These are phyloP conservation scores for Eragrostis nindensis DNA, from an alignment of 176 grass and related monocot species.

Conservation along the genomic window DNA sequence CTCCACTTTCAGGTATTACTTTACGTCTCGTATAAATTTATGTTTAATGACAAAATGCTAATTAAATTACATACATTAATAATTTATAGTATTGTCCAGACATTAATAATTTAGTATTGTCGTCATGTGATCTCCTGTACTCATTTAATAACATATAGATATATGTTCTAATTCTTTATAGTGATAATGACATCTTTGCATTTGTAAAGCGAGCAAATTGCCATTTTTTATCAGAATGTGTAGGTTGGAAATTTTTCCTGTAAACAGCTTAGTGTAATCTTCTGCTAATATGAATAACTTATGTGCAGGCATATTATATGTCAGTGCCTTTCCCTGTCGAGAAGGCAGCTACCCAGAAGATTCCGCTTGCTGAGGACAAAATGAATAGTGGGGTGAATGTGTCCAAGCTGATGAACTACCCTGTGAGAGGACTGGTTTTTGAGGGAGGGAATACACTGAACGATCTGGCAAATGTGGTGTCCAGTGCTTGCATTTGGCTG, in stretches of 20 bases:
- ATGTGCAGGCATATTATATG: constrained; percentile 79
- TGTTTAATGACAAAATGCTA: not conserved
- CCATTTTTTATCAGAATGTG: constrained; percentile 7
- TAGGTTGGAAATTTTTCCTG: not conserved
- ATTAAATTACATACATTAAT: constrained; percentile 17
- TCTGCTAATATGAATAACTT: not conserved
- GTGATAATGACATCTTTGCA: not conserved
- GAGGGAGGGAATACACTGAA: constrained; percentile 74
- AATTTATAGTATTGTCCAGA: not conserved
- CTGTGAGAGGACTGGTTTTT: constrained; percentile 89
- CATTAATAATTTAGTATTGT: constrained; percentile 10
- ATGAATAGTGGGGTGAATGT: constrained; percentile 67
- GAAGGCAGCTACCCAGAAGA: constrained; percentile 76
- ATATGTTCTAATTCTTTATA: constrained; percentile 3
- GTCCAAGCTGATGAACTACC: constrained; percentile 85
- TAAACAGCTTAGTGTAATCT: not conserved
- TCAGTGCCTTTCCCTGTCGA: constrained; percentile 87
- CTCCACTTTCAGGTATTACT: constrained; percentile 93
- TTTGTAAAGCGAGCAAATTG: not conserved
- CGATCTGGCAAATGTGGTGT: constrained; percentile 67
- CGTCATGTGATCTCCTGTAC: not conserved
- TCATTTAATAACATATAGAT: not conserved
- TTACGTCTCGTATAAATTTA: constrained; percentile 14
- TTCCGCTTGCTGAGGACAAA: constrained; percentile 50
- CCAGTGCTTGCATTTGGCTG: constrained; percentile 85